Evolutionary conservation across 2,329 filamentous ascomycete species (phyloP), one percentile per base, ranked within the genome.

Genomic region (Tetracladium maxilliforme): DNA sequence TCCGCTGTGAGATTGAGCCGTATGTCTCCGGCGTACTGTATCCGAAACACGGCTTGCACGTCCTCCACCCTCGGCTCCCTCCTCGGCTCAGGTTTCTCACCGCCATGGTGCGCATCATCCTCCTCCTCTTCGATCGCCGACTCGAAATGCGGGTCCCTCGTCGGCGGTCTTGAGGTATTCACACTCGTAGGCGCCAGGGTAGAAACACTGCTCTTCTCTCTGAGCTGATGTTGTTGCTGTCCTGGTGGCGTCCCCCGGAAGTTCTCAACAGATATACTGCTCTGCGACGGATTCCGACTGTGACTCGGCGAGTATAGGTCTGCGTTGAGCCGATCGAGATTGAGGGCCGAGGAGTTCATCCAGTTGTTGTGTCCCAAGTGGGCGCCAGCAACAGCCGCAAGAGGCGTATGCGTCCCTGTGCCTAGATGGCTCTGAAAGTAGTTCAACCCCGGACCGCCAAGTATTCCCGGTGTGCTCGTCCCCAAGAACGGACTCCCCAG

Each of bases 1-100:
- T 95, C 86, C 1, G 90, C 86, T 14, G 90, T 95, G 24, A 98
- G 61, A 32, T 84, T 82, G 29, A 98, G 66, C 36, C 75, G 74
- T 30, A 98, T 66, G 43, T 94, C 79, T 16, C 90, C 90, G 3
- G 76, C 70, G 50, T 98, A 98, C 28, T 73, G 74, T 31, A 92
- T 86, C 36, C 86, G 77, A 42, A 92, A 87, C 6, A 95, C 79
- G 24, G 92, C 79, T 48, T 98, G 90, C 26, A 94, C 64, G 43
- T 98, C 90, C 35, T 93, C 83, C 4, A 80, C 67, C 14, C 75
- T 69, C 5, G 72, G 76, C 44, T 93, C 82, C 14, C 72, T 68
- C 26, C 30, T 39, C 28, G 28, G 35, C 32, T 39, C 44, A 13
- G 22, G 28, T 12, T 23, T 26, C 16, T 30, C 24, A n/a, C n/a